phyloP scores from a whole-genome alignment of 2,329 filamentous ascomycete species.

The Nothophaeocryptopus gaeumannii region DNA sequence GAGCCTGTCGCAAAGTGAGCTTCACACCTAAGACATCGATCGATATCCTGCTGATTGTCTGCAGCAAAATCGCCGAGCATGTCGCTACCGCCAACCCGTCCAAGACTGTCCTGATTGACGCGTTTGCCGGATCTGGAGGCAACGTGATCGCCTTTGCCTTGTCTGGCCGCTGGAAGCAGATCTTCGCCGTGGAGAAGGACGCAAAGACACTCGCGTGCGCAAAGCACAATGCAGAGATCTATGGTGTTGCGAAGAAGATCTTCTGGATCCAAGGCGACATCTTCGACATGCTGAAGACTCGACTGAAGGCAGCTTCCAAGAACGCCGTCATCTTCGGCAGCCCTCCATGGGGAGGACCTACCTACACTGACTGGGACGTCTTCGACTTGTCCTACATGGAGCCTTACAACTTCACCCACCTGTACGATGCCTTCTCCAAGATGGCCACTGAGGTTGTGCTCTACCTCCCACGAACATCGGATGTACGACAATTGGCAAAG shows the following conservation, averaged over 20 bases:
- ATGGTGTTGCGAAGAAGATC: slow-evolving; percentile 74
- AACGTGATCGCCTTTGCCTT: slow-evolving; percentile 94
- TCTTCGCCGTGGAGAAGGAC: slow-evolving; percentile 88
- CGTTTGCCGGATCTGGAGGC: slow-evolving; percentile 87
- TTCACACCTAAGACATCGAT: slow-evolving; percentile 15
- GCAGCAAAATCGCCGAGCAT: slow-evolving; percentile 72
- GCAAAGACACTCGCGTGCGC: slow-evolving; percentile 78
- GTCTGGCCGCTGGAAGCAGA: slow-evolving; percentile 71
- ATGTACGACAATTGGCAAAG: slow-evolving; percentile 71
- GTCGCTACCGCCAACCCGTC: slow-evolving; percentile 55
- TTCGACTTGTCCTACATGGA: slow-evolving; percentile 86
- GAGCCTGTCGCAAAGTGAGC: slow-evolving; percentile 81
- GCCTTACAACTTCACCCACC: slow-evolving; percentile 69
- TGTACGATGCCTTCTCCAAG: slow-evolving; percentile 61
- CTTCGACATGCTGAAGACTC: slow-evolving; percentile 65
- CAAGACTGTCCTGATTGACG: slow-evolving; percentile 73
- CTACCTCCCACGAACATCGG: slow-evolving; percentile 81
- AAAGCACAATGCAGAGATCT: slow-evolving; percentile 84
- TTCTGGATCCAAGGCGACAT: slow-evolving; percentile 86
- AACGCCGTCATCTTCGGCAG: slow-evolving; percentile 66
- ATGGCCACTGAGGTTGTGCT: slow-evolving; percentile 61
- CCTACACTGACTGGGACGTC: slow-evolving; percentile 63
- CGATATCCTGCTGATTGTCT: slow-evolving; percentile 22
- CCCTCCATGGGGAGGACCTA: slow-evolving; percentile 71
- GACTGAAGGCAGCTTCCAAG: slow-evolving; percentile 47